A percentile compares a stretch with the other conserved stretches of the same genome.
phyloP scores from a whole-genome alignment of 495 filamentous ascomycete species.

The Aspergillus incahuasiensis region DNA sequence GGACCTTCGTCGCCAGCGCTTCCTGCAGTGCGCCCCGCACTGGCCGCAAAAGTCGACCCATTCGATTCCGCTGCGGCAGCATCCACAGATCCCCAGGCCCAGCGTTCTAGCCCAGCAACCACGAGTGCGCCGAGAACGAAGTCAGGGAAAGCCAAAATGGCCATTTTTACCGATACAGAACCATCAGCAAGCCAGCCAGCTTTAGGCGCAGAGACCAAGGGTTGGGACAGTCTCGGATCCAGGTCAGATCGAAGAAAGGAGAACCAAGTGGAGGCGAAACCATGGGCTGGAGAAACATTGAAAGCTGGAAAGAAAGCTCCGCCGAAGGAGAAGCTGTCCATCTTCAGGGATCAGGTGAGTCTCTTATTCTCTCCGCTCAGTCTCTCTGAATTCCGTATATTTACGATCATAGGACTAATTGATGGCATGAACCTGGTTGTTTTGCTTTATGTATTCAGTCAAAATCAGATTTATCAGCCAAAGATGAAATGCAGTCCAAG shows the following conservation, averaged over 20 bases:
- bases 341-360: conserved; percentile 97
- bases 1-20: conserved; percentile 82
- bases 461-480: conserved; percentile 41
- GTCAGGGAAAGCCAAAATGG: conserved; percentile 70
- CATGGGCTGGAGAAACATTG: conserved; percentile 89
- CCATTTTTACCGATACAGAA: conserved; percentile 80
- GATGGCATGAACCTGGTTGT: conserved; percentile 58
- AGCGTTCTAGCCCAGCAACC: conserved; percentile 37
- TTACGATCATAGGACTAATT: conserved; percentile 99
- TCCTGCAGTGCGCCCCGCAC: conserved; percentile 74
- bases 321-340: conserved; percentile 73
- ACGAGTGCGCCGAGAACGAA: conserved; percentile 52
- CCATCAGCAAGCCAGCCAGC: conserved; percentile 39
- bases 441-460: conserved; percentile 57
- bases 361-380: conserved; percentile 19
- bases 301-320: conserved; percentile 76
- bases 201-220: conserved; percentile 51
- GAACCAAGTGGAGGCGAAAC: conserved; percentile 78
- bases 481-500: conserved; percentile 32
- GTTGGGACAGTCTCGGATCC: conserved; percentile 90
- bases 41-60: conserved; percentile 81
- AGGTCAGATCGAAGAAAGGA: conserved; percentile 88
- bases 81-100: conserved; percentile 62
- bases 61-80: conserved; percentile 50
- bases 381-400: conserved; percentile 55